Evolutionary conservation across 768 basidiomycete species (phyloP).

Genomic region (Naganishia antarctica): DNA sequence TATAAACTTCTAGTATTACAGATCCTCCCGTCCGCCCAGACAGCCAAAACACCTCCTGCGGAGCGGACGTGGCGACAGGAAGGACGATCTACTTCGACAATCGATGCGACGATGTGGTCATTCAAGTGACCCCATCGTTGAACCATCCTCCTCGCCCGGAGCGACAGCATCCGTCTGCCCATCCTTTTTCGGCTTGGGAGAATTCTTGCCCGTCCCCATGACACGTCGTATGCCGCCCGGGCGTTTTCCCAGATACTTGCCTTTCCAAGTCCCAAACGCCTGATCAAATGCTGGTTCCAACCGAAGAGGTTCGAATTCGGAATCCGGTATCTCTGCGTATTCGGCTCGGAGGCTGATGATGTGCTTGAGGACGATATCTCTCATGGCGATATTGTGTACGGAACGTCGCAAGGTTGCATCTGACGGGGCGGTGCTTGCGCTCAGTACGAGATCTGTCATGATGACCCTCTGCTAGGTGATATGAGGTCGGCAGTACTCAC

Average conservation of each 20-base stretch:
- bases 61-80: too few relatives aligned
- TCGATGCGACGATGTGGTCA: too few relatives aligned
- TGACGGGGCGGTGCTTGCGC: not conserved
- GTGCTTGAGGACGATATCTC: conserved; percentile 20
- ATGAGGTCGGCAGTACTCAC: not conserved
- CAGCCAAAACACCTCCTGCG: too few relatives aligned
- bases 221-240: conserved; percentile 3
- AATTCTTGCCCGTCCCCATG: not conserved
- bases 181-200: not conserved
- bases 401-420: conserved; percentile 20
- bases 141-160: not conserved
- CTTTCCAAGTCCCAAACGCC: conserved; percentile 25
- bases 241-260: conserved; percentile 16
- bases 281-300: conserved; percentile 26
- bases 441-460: not conserved
- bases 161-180: not conserved
- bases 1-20: too few relatives aligned
- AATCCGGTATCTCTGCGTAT: conserved; percentile 15
- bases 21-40: too few relatives aligned
- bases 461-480: too few relatives aligned
- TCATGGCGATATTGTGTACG: conserved; percentile 10
- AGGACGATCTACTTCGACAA: too few relatives aligned
- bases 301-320: conserved; percentile 14
- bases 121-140: too few relatives aligned
- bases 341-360: conserved; percentile 13